Evolutionary conservation across 2,329 filamentous ascomycete genomes (phyloP).

Genomic region (Ophiostoma sp.): DNA sequence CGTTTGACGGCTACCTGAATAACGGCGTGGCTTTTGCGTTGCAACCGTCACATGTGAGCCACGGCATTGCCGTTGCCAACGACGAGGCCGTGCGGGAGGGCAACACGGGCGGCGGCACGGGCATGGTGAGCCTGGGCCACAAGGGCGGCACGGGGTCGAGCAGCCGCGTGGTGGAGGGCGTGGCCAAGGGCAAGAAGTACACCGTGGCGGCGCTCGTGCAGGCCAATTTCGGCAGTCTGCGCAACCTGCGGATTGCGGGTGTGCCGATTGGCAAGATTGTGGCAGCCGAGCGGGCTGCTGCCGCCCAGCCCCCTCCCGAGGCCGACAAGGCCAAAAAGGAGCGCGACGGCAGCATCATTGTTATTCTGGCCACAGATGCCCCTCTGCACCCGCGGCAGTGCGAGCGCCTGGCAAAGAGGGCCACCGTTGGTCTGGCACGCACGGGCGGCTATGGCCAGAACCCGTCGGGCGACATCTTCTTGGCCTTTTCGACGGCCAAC

Average conservation of each 20-base stretch:
- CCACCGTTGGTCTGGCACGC: slow-evolving; percentile 60
- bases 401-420: slow-evolving; percentile 36
- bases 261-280: slow-evolving; percentile 63
- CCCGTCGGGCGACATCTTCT: slow-evolving; percentile 64
- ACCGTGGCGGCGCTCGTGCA: slow-evolving; percentile 64
- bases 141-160: slow-evolving; percentile 67
- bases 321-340: slow-evolving; percentile 47
- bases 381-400: slow-evolving; percentile 42
- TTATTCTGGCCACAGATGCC: slow-evolving; percentile 55
- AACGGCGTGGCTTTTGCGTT: slow-evolving; percentile 58
- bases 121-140: slow-evolving; percentile 66
- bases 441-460: slow-evolving; percentile 55
- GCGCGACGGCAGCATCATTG: slow-evolving; percentile 56
- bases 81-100: slow-evolving; percentile 59
- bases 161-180: slow-evolving; percentile 51
- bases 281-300: slow-evolving; percentile 42
- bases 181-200: slow-evolving; percentile 42
- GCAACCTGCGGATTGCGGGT: slow-evolving; percentile 59
- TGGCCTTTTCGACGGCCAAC: slow-evolving; percentile 65
- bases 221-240: slow-evolving; percentile 62
- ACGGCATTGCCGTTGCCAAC: slow-evolving; percentile 53
- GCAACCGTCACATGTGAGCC: slow-evolving; percentile 53
- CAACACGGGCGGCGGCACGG: slow-evolving; percentile 65
- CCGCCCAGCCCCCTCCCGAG: slow-evolving; percentile 40
- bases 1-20: slow-evolving; percentile 63